A percentile compares a stretch with the other conserved stretches of the same genome.
Conservation (phyloP, 352 stramenopile species). For the Phytophthora sansomeana region DNA sequence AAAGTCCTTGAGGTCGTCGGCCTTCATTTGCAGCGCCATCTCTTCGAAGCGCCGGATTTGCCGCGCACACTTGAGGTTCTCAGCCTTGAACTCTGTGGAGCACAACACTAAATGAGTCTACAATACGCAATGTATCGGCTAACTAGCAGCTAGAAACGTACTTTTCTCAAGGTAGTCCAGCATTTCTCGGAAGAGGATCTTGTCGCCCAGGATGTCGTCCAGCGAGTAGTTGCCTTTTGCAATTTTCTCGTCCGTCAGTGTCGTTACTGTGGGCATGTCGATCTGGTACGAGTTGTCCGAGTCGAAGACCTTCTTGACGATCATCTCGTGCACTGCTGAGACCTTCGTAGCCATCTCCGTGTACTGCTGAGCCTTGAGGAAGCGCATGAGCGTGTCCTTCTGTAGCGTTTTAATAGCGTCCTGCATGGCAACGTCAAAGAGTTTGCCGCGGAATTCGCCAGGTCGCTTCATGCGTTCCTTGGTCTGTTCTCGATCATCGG, state of each 20-base stretch:
- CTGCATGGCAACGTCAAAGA: constrained; percentile 86
- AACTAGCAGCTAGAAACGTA: constrained; percentile 33
- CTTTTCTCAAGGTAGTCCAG: constrained; percentile 89
- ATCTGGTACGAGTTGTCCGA: constrained; percentile 75
- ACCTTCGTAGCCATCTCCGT: constrained; percentile 78
- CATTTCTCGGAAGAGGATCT: constrained; percentile 87
- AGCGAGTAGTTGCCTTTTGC: constrained; percentile 68
- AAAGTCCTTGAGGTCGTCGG: constrained; percentile 83
- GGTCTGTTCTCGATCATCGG: constrained; percentile 78
- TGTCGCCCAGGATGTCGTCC: constrained; percentile 85
- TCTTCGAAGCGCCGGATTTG: constrained; percentile 86
- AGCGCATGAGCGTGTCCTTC: constrained; percentile 81
- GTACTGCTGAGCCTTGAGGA: constrained; percentile 84
- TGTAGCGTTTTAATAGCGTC: constrained; percentile 88
- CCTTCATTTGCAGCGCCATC: constrained; percentile 70
- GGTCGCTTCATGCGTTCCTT: constrained; percentile 88
- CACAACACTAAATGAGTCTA: constrained; percentile 7
- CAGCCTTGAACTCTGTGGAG: constrained; percentile 78
- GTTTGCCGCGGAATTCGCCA: constrained; percentile 75
- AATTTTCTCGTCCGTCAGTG: constrained; percentile 70
- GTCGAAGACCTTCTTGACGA: constrained; percentile 74
- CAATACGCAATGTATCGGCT: neutral
- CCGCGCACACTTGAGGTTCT: constrained; percentile 86
- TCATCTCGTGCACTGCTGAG: constrained; percentile 56
- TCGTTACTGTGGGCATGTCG: constrained; percentile 61